A percentile compares a stretch with the other conserved stretches of the same genome.
These are phyloP conservation scores for Nasturtium officinale DNA, from an alignment of 345 rosid genomes.

Conservation along the genomic window DNA sequence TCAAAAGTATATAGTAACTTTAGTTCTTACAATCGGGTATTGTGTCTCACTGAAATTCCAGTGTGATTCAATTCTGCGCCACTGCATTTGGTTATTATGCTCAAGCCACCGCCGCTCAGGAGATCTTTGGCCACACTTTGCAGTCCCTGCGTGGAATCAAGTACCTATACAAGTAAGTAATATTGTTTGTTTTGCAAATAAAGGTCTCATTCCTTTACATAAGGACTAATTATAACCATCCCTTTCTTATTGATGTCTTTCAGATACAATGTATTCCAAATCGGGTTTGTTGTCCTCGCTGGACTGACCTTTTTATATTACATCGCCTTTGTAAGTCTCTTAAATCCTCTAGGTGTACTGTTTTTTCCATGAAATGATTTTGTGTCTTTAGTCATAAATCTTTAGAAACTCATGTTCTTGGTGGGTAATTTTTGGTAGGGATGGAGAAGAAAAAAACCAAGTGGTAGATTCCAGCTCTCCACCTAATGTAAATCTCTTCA, in stretches of 20 bases:
- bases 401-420: slow-evolving; percentile 2
- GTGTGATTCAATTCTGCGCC: slow-evolving; percentile 93
- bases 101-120: slow-evolving; percentile 97
- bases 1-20: slow-evolving; percentile 10
- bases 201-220: neutral
- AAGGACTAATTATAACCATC: neutral
- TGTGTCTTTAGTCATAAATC: neutral
- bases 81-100: slow-evolving; percentile 96
- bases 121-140: slow-evolving; percentile 95
- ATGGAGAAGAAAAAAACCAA: slow-evolving; percentile 86
- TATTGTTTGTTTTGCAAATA: neutral
- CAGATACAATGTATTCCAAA: slow-evolving; percentile 96
- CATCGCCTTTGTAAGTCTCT: slow-evolving; percentile 69
- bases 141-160: slow-evolving; percentile 93
- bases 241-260: neutral
- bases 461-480: slow-evolving; percentile 83
- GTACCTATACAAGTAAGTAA: slow-evolving; percentile 85
- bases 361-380: neutral
- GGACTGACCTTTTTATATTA: slow-evolving; percentile 86
- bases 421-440: slow-evolving; percentile 54
- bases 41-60: slow-evolving; percentile 47
- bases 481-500: slow-evolving; percentile 39
- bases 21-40: neutral
- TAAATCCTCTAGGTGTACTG: neutral
- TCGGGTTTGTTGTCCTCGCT: slow-evolving; percentile 73